Percentiles rank a stretch among this genome's conserved stretches.
These are phyloP conservation scores for Seiridium unicorne DNA, from an alignment of 2,329 filamentous ascomycete species.

Conservation along the genomic window DNA sequence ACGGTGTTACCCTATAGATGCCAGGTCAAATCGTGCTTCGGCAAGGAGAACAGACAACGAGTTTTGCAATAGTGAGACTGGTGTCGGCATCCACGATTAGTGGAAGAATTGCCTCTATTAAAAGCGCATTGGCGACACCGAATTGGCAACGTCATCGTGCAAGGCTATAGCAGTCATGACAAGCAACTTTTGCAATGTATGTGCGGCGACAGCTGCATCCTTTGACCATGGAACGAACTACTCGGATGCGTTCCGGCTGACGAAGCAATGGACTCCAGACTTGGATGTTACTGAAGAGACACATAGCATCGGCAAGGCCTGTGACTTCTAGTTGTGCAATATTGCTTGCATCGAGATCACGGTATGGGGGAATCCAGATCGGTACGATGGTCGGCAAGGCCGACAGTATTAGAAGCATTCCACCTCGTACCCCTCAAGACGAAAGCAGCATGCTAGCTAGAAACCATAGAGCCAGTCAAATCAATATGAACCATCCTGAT, in stretches of 20 bases:
- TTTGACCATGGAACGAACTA: too few relatives aligned
- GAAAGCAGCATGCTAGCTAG: background rate
- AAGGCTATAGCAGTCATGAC: too few relatives aligned
- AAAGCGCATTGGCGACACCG: too few relatives aligned
- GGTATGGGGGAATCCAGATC: background rate
- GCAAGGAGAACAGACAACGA: too few relatives aligned
- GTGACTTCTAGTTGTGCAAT: background rate
- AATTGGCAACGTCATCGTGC: too few relatives aligned
- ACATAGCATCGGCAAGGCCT: background rate
- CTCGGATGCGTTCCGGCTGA: background rate
- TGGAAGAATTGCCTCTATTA: too few relatives aligned
- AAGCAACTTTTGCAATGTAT: too few relatives aligned
- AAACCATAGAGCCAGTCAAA: background rate
- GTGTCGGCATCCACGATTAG: too few relatives aligned
- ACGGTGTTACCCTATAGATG: too few relatives aligned
- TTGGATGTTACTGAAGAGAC: background rate
- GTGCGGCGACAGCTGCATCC: too few relatives aligned
- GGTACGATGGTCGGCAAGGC: background rate
- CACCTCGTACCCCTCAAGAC: background rate
- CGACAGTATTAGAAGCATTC: background rate
- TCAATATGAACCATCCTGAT: background rate
- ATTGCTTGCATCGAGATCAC: conserved; percentile 1
- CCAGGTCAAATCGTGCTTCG: too few relatives aligned
- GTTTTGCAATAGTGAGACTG: too few relatives aligned
- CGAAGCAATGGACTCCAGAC: background rate